Conservation (phyloP, 257 asterid genomes). For the Cinchona pubescens region DNA sequence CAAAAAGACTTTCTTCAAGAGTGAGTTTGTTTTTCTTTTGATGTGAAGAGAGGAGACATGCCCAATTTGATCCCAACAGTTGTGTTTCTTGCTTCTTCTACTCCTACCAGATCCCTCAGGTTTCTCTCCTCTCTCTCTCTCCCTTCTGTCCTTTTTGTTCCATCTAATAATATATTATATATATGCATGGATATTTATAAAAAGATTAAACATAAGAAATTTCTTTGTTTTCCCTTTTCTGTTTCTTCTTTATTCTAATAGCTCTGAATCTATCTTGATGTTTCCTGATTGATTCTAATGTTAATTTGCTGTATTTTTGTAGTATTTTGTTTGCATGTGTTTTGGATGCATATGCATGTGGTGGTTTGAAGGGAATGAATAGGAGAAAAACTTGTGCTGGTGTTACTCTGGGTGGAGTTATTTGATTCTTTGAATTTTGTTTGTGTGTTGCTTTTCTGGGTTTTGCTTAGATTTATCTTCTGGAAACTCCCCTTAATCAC, state of each 20-base stretch:
- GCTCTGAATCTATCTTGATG: not conserved
- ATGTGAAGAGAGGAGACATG: constrained; percentile 61
- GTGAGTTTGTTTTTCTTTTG: constrained; percentile 25
- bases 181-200: constrained; percentile 14
- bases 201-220: constrained; percentile 13
- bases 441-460: constrained; percentile 8
- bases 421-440: not conserved
- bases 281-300: not conserved
- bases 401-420: not conserved
- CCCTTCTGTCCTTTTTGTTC: not conserved
- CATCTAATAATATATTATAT: too few species aligned
- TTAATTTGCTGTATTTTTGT: not conserved
- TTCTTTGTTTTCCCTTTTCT: constrained; percentile 11
- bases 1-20: constrained; percentile 25
- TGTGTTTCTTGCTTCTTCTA: constrained; percentile 62
- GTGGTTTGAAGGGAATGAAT: not conserved
- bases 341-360: not conserved
- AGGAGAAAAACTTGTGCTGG: not conserved
- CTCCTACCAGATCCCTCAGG: constrained; percentile 74
- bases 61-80: constrained; percentile 89
- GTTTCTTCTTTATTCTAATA: constrained; percentile 6
- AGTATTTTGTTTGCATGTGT: constrained; percentile 11
- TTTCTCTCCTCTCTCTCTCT: constrained; percentile 25
- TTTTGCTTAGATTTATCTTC: not conserved
- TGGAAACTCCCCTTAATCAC: too few species aligned